Conservation (phyloP, 1,139 yeast genomes). For the Hansenula sp. region DNA sequence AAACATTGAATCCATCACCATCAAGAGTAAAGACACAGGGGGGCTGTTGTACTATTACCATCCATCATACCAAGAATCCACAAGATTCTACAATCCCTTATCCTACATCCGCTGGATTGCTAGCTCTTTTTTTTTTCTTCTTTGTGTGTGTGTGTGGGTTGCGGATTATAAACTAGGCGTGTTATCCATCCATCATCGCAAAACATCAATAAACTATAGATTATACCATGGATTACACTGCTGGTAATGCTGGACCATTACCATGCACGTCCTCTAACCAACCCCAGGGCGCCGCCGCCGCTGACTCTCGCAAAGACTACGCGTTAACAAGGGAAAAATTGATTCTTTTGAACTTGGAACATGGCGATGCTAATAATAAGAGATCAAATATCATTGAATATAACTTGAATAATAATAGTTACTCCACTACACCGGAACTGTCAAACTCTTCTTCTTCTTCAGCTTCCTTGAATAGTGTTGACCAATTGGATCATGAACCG, state of each 20-base stretch:
- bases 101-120: not conserved
- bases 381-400: not conserved
- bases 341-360: not conserved
- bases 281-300: no score
- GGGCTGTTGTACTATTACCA: not conserved
- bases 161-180: no score
- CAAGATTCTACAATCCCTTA: no score
- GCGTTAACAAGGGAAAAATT: constrained; percentile 1
- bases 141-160: not conserved
- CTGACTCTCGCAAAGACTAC: no score
- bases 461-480: not conserved
- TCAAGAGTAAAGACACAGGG: constrained; percentile 1
- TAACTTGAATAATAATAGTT: not conserved
- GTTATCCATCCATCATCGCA: no score
- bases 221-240: not conserved
- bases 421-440: not conserved
- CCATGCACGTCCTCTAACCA: not conserved
- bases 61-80: no score
- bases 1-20: not conserved
- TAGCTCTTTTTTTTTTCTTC: not conserved
- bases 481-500: not conserved
- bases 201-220: no score
- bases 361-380: not conserved
- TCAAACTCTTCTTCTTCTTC: constrained; percentile 1
- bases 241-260: not conserved